Conservation (phyloP, 1,284 basidiomycete genomes). For the Flammula alnicola region DNA sequence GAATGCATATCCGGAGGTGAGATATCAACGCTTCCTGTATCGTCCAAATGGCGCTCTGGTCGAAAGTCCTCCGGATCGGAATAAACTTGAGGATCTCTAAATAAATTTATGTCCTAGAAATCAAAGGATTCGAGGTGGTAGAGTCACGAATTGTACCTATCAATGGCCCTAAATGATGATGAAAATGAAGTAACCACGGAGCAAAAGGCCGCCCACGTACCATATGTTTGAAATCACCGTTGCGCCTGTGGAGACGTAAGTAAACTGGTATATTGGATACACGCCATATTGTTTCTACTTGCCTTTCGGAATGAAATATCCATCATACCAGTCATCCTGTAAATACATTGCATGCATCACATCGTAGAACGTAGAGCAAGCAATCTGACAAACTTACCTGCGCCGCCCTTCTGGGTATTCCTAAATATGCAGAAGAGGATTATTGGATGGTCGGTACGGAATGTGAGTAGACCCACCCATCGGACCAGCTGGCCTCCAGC, state of each 20-base stretch:
- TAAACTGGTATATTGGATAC: no score
- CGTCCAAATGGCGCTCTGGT: conserved; percentile 32
- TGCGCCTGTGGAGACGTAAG: no score
- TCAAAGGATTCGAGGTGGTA: background rate
- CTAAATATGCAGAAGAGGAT: background rate
- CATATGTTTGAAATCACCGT: conserved; percentile 23
- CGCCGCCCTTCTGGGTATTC: background rate
- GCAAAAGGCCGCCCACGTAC: no score
- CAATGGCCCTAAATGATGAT: conserved; percentile 24
- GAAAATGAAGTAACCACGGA: no score
- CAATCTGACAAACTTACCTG: background rate
- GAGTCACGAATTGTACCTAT: conserved; percentile 23
- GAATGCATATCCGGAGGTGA: conserved; percentile 18
- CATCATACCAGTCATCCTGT: conserved; percentile 21
- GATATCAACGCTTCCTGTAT: conserved; percentile 14
- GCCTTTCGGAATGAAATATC: conserved; percentile 21
- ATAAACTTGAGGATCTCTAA: conserved; percentile 7
- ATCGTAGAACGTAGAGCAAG: background rate
- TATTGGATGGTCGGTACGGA: background rate
- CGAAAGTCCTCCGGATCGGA: conserved; percentile 26
- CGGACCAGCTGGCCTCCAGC: conserved; percentile 8
- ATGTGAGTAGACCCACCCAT: background rate
- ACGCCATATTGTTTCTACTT: no score
- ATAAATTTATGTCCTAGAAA: background rate
- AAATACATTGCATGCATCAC: background rate